Base-by-base conservation (phyloP, 2,329 filamentous ascomycete species). In the Scorias spongiosa region DNA sequence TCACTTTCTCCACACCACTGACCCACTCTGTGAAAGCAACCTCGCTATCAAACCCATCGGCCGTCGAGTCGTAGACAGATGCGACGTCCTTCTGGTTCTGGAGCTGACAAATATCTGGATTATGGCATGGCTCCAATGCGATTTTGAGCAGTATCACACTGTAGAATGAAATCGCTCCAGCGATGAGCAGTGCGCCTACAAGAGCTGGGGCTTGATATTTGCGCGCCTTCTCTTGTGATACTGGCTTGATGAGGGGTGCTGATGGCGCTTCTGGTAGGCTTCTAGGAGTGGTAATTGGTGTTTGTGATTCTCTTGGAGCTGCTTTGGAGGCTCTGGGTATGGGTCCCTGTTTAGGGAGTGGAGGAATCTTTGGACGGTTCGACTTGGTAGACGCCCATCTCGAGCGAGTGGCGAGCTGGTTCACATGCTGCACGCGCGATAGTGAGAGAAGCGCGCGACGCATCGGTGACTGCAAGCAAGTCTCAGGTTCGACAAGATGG, bases 1-100 rank as follows among this genome's bases (percentile, higher is more conserved):
- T 61, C 42, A 60, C 57, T 39, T 51, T 52, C 20, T 56, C 64
- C 43, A 71, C 51, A 17, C 67, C 58, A 48, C 65, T 62, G 30
- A 68, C 48, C 46, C 51, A 58, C 49, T 72, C 69, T 5, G 63
- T 63, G 14, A 60, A 52, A 43, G 63, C 62, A 30, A 71, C 66
- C 42, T 70, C 66, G 51, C 63, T 60, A 48, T 72, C 69, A 51
- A 69, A 72, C 34, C 54, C 57, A 28, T 62, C 58, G 1, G 69
- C 69, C 2, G 55, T 63, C 30, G 59, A 60, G 49, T 71, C 66
- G 49, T 69, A 72, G 15, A 66, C 61, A 41, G 60, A 62, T 1
- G 64, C 62, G 18, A 69, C 61, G 49, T 71, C 67, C 37, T 51
- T 55, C 45, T 62, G 58, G 20, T 51, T 43, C 6, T 49, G 26